phyloP scores from a whole-genome alignment of 805 yeast genomes.

The Candida quercuum region DNA sequence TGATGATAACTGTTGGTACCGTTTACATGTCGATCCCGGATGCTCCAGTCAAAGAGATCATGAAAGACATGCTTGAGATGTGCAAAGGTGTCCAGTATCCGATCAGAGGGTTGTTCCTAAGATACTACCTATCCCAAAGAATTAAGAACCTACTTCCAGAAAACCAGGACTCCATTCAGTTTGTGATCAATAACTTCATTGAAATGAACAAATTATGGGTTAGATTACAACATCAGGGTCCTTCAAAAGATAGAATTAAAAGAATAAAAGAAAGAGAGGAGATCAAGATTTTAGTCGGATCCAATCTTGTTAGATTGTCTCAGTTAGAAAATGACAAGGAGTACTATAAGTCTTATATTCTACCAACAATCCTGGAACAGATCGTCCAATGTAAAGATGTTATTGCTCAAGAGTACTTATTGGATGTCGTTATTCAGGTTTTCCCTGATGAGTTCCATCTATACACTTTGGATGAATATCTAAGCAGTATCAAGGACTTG shows the following conservation, averaged over 20 bases:
- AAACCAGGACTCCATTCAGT: slow-evolving; percentile 64
- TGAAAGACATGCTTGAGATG: slow-evolving; percentile 98
- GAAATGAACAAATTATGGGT: slow-evolving; percentile 99
- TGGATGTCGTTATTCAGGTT: slow-evolving; percentile 89
- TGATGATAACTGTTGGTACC: slow-evolving; percentile 94
- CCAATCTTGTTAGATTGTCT: slow-evolving; percentile 82
- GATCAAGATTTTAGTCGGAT: slow-evolving; percentile 86
- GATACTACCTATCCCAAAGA: slow-evolving; percentile 85
- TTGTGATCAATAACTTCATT: slow-evolving; percentile 79
- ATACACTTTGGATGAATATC: slow-evolving; percentile 59
- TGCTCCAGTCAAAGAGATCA: slow-evolving; percentile 77
- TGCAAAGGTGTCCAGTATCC: slow-evolving; percentile 96
- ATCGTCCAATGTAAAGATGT: slow-evolving; percentile 88
- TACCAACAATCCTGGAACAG: slow-evolving; percentile 84
- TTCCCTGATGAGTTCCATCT: slow-evolving; percentile 92
- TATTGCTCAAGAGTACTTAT: slow-evolving; percentile 85
- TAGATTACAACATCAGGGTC: slow-evolving; percentile 92
- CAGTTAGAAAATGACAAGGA: slow-evolving; percentile 70
- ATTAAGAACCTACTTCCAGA: slow-evolving; percentile 46
- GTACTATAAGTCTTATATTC: slow-evolving; percentile 42
- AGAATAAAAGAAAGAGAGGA: slow-evolving; percentile 80
- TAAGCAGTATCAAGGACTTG: slow-evolving; percentile 60
- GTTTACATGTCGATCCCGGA: slow-evolving; percentile 75
- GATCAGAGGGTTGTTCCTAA: slow-evolving; percentile 79
- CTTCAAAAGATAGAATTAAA: slow-evolving; percentile 70